Base-by-base conservation (phyloP, 23 red algal genomes). In the Chondrus crispus region DNA sequence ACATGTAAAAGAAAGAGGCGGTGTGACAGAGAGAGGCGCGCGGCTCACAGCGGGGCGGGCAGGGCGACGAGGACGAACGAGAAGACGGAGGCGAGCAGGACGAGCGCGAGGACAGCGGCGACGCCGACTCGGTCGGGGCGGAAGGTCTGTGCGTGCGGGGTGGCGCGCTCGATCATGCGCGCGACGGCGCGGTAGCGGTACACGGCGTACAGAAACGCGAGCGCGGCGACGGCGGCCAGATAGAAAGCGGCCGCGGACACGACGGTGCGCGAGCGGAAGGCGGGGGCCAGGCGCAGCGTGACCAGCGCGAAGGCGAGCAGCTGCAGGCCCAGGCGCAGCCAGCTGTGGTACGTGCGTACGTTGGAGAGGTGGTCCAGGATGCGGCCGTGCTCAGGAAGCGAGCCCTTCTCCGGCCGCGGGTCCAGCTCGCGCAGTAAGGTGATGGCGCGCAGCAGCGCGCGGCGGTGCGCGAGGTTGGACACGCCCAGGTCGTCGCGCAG, bases 291-390 rank as follows among this genome's bases (percentile, higher is more conserved):
- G 13, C 94, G 55, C 2, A 96, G 88, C 2, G 88, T 96, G 26
- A 92, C 94, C 11, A 96, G 50, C 14, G 94, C 88, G 50, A 96
- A 92, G 36, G 46, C 78, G 2, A 96, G 78, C n/a, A 96, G 62
- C 82, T 96, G 94, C 43, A 96, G 68, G 12, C 94, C 94, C 2
- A 96, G 57, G 49, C 94, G 81, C 29, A 96, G 8, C 94, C 94
- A 96, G 14, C 78, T 87, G 74, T 96, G 94, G 62, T 88, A 91
- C 2, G 94, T 91, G 19, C 94, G 80, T 19, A 96, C 87, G 69
- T 96, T 96, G 55, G 87, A 91, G 24, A 96, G 94, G 46, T 96
- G 94, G 84, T 96, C 88, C 36, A 96, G 44, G 19, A 96, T 96
- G 28, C 94, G 83, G 48, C 94, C 94, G 51, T 96, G 87, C 39